Base-by-base conservation (phyloP, 805 yeast genomes). In the Brettanomyces anomalus region DNA sequence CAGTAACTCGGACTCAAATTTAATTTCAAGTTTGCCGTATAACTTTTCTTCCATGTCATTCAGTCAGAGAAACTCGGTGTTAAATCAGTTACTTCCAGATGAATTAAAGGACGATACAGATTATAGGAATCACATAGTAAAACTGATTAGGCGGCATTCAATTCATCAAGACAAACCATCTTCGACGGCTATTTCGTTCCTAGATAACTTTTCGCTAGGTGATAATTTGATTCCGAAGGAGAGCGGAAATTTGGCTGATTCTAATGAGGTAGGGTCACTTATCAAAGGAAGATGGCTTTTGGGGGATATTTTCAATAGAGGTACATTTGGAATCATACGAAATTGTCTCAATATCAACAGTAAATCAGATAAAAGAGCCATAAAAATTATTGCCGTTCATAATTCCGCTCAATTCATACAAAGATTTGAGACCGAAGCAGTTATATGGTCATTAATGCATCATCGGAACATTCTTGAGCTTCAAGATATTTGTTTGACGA, bases 281-380 rank as follows among this genome's bases (percentile, higher is more conserved):
- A 76, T 87, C 2, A 50, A 81, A 64, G 79, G 76, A 14, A 46
- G 44, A 4, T 68, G 72, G 64, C 58, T 56, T 26, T 57, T 88
- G 26, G 95, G 94, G 1, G 78, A 77, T 50, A 72, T 81, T 10
- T 80, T 87, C 47, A 96, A 96, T 1, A 77, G 76, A 56, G 96
- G 97, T 13, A 94, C 95, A 0, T 89, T 93, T 83, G 95, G 96
- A 10, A 72, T 81, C 24, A 81, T 88, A 10, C 66, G 95, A 18
- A 55, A 55, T 13, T 53, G 60, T 35, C 42, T 43, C 13, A 41
- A 47, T 43, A 46, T 49, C 15, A 40, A 48, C 10, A 44, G 51
- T 30, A 17, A 41, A 0, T 32, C 43, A 15, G 52, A 53, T 5
- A 33, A 47, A 7, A 55, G 55, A 50, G 58, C 63, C 39, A 46